A percentile compares a stretch with the other conserved stretches of the same genome.
These are phyloP conservation scores for Acrocalymma vagum DNA, from an alignment of 2,329 filamentous ascomycete species.

Conservation along the genomic window DNA sequence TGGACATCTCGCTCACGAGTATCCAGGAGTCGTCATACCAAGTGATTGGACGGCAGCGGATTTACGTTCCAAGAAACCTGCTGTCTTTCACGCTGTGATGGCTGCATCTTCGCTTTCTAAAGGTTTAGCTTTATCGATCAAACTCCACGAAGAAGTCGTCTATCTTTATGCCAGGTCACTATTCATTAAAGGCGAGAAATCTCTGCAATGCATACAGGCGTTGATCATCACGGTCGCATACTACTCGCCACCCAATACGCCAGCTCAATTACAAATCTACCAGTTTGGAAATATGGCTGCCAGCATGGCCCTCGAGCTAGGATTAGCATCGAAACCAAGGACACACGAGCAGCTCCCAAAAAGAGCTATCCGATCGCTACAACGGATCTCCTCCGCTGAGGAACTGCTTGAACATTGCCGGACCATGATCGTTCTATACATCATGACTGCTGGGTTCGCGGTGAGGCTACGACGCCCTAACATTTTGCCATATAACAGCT, in stretches of 20 bases:
- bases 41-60: conserved; percentile 40
- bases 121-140: conserved; percentile 39
- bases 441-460: conserved; percentile 42
- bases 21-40: conserved; percentile 38
- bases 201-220: conserved; percentile 45
- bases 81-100: conserved; percentile 47
- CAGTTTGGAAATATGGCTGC: conserved; percentile 46
- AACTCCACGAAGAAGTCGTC: conserved; percentile 42
- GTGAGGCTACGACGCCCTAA: conserved; percentile 45
- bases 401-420: conserved; percentile 46
- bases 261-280: conserved; percentile 43
- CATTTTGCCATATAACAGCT: conserved; percentile 44
- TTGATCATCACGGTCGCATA: conserved; percentile 44
- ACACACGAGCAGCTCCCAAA: conserved; percentile 49
- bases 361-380: conserved; percentile 37
- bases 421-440: conserved; percentile 41
- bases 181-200: conserved; percentile 48
- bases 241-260: conserved; percentile 42
- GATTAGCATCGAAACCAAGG: conserved; percentile 44
- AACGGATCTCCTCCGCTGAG: conserved; percentile 44
- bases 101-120: conserved; percentile 44
- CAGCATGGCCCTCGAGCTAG: conserved; percentile 46
- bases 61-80: conserved; percentile 39
- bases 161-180: conserved; percentile 41
- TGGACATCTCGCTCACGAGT: conserved; percentile 36